Base-by-base conservation (phyloP, 805 yeast genomes). In the Monosporozyma siamensis region DNA sequence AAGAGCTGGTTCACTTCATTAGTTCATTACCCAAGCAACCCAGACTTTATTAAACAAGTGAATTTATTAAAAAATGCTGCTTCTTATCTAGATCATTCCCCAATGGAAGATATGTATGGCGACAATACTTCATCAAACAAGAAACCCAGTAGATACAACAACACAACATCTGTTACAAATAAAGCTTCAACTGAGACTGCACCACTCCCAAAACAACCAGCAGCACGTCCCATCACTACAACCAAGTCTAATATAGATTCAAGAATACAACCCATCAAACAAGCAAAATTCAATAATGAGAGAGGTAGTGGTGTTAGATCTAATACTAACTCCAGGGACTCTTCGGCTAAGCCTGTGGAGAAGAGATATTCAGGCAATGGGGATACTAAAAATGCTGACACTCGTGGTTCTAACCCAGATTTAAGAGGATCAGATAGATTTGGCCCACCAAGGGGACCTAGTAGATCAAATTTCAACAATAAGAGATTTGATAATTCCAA, bases 291-390 rank as follows among this genome's bases (percentile, higher is more conserved):
- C n/a, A n/a, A n/a, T n/a, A n/a, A n/a, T n/a, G n/a, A n/a, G n/a
- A n/a, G n/a, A n/a, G n/a, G 11, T 24, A 14, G 30, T 14, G 23
- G 21, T 17, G 39, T 23, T 14, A 37, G 38, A 21, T 43, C 40
- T n/a, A 14, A 23, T 17, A 44, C 43, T 4, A 39, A 48, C 6
- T 42, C 48, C 14, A 47, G 52, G 32, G 45, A 38, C 24, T 17
- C 31, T 10, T 32, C 35, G 9, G 18, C 10, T 20, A 32, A 20
- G n/a, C 23, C 35, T 10, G 23, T 3, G 4, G 35, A 32, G 24
- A 24, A 31, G 15, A 32, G 30, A n/a, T 22, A 7, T 7, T 23
- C 15, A 14, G 15, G n/a, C 39, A 7, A 14, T 15, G 17, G 12
- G 37, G 41, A 34, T 15, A 17, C 23, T 14, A 30, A 27, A 17